phyloP scores from a whole-genome alignment of 306 rosid species.

The Erythrophleum fordii region DNA sequence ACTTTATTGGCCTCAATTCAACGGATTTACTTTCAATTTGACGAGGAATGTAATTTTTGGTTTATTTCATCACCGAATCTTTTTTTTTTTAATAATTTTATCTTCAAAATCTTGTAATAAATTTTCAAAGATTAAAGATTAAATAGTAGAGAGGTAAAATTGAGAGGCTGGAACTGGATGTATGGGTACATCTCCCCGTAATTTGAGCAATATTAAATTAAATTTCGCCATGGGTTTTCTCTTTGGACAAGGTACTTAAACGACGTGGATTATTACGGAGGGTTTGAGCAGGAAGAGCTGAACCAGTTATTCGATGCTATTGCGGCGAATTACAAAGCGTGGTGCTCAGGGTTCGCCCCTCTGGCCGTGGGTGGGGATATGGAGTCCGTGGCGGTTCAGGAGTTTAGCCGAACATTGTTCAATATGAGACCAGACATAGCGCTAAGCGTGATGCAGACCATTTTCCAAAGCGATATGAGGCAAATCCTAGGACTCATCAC shows the following conservation, averaged over 20 bases:
- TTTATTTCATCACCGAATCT: too few relatives aligned
- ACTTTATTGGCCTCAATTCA: background rate
- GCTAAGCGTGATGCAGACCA: conserved; percentile 40
- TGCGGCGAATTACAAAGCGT: conserved; percentile 73
- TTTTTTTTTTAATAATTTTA: too few relatives aligned
- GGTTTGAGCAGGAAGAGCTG: conserved; percentile 76
- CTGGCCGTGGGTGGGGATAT: conserved; percentile 77
- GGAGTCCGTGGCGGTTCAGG: conserved; percentile 81
- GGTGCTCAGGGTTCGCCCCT: conserved; percentile 87
- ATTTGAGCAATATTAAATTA: too few relatives aligned
- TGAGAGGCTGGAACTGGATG: too few relatives aligned
- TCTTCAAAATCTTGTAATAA: too few relatives aligned
- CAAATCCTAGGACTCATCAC: conserved; percentile 38
- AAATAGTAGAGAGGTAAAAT: too few relatives aligned
- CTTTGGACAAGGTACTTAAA: conserved; percentile 49
- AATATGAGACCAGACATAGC: conserved; percentile 60
- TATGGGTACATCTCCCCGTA: too few relatives aligned
- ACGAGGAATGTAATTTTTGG: background rate
- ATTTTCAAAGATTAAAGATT: too few relatives aligned
- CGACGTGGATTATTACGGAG: conserved; percentile 74
- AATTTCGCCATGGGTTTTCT: background rate
- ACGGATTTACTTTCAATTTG: background rate
- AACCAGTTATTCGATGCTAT: conserved; percentile 67
- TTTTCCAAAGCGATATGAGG: conserved; percentile 53
- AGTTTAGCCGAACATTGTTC: conserved; percentile 71